Evolutionary conservation across 192 early-diverging fungal genomes (phyloP).

Genomic region (Backusella liffmaniae): DNA sequence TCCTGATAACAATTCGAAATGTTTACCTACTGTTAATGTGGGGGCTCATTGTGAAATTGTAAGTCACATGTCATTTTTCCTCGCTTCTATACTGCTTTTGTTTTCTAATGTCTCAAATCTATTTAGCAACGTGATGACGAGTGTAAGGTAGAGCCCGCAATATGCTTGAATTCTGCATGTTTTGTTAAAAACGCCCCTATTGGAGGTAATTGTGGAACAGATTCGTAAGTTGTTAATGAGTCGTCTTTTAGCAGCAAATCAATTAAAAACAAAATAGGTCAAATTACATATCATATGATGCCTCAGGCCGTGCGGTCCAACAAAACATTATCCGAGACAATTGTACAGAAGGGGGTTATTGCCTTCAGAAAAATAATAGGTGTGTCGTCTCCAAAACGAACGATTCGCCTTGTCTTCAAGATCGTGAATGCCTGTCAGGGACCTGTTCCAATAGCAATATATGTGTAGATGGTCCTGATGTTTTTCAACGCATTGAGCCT

Average conservation of each 20-base stretch:
- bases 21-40: conserved; percentile 19
- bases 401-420: conserved; percentile 22
- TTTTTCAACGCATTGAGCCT: conserved; percentile 21
- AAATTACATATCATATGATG: conserved; percentile 26
- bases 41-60: conserved; percentile 32
- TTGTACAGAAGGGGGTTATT: conserved; percentile 33
- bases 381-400: conserved; percentile 22
- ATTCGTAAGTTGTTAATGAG: conserved; percentile 21
- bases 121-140: conserved; percentile 40
- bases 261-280: conserved; percentile 10
- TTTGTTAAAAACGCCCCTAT: conserved; percentile 31
- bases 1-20: conserved; percentile 36
- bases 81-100: too few species aligned
- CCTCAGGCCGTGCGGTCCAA: conserved; percentile 5
- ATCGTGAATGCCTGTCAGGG: conserved; percentile 30
- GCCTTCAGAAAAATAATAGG: not conserved
- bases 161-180: conserved; percentile 37
- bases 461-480: conserved; percentile 30
- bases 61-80: not conserved
- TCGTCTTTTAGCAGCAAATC: not conserved
- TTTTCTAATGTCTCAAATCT: not conserved
- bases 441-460: conserved; percentile 26
- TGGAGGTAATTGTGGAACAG: conserved; percentile 26
- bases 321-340: conserved; percentile 36
- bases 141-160: conserved; percentile 23